Evolutionary conservation across 2,329 filamentous ascomycete genomes (phyloP), one percentile per base, ranked within the genome.

Genomic region (Phialocephala sp.): DNA sequence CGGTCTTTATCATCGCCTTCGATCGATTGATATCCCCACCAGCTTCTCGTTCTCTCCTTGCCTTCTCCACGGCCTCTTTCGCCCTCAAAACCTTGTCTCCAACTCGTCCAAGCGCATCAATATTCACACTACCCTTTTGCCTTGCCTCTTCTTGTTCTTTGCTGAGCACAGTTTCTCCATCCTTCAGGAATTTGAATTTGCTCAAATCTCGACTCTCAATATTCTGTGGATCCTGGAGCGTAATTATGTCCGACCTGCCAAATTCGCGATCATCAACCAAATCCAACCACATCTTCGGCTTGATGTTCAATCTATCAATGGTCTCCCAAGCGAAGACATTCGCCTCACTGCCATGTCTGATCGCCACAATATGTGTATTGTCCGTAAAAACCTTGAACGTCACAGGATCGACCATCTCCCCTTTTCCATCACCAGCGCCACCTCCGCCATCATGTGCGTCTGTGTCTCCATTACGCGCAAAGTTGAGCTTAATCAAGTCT

Each of bases 321-420:
- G 96, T 99, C 75, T 99, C 96, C 87, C 91, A 97, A 0, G 94
- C 89, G 77, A 98, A 99, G 4, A 97, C 95, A 79, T 99, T 99
- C 59, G 94, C 94, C 65, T 94, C 94, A 63, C 84, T 91, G 62
- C 87, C 88, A 78, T 91, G 88, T 64, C 88, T 85, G 69, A 99
- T 84, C 18, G 94, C 94, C 55, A 98, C 92, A 65, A 99, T 92
- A 78, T 98, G 95, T 4, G 95, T 98, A 79, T 98, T 98, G 77
- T 99, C 93, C 56, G 95, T 99, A 75, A 99, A 93, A 50, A 97
- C 91, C 79, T 99, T 99, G 84, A 92, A 98, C 0, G 94, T 97
- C 56, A 99, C 94, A 0, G 95, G 96, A 74, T 99, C 95, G 69
- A 98, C 92, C 74, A 95, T 91, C 73, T 98, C 95, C 61, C 88